Percentiles rank a stretch among this genome's conserved stretches.
Conservation (phyloP, 495 filamentous ascomycete species). For the Barbatosphaeria neglecta region DNA sequence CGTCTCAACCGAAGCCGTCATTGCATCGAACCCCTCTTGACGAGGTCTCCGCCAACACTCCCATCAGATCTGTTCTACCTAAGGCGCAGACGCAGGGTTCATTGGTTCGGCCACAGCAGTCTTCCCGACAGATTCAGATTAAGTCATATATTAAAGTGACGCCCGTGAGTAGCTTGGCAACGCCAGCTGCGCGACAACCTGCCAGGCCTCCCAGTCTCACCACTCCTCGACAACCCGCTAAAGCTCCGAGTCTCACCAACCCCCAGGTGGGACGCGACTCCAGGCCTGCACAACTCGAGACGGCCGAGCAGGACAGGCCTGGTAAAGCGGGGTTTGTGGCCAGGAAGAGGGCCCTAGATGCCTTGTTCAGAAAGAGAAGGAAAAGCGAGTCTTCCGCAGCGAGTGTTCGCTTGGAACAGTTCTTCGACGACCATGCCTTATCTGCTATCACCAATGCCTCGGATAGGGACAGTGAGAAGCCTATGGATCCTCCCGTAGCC, state of each 20-base stretch:
- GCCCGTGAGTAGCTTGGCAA: background rate
- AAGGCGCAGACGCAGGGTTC: background rate
- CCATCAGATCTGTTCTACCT: background rate
- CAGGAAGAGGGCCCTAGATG: slow-evolving; percentile 35
- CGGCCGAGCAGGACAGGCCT: slow-evolving; percentile 15
- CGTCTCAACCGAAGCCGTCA: slow-evolving; percentile 7
- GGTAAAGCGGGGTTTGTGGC: slow-evolving; percentile 18
- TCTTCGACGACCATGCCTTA: slow-evolving; percentile 9
- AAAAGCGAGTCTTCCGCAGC: slow-evolving; percentile 10
- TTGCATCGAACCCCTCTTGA: slow-evolving; percentile 11
- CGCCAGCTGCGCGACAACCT: background rate
- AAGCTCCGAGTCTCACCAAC: too few species aligned
- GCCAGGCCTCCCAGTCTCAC: background rate
- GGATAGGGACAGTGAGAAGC: background rate
- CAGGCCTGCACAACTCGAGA: slow-evolving; percentile 40
- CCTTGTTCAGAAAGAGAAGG: slow-evolving; percentile 31
- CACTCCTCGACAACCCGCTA: too few species aligned
- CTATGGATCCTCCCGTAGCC: background rate
- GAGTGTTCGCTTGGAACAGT: slow-evolving; percentile 11
- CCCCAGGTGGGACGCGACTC: background rate
- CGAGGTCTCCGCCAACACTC: slow-evolving; percentile 18
- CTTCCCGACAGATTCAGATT: background rate
- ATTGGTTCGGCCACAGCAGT: background rate
- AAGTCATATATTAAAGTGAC: background rate
- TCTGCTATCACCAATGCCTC: background rate